A percentile compares a stretch with the other conserved stretches of the same genome.
phyloP scores from a whole-genome alignment of 768 basidiomycete species.

The Mycena amicta region DNA sequence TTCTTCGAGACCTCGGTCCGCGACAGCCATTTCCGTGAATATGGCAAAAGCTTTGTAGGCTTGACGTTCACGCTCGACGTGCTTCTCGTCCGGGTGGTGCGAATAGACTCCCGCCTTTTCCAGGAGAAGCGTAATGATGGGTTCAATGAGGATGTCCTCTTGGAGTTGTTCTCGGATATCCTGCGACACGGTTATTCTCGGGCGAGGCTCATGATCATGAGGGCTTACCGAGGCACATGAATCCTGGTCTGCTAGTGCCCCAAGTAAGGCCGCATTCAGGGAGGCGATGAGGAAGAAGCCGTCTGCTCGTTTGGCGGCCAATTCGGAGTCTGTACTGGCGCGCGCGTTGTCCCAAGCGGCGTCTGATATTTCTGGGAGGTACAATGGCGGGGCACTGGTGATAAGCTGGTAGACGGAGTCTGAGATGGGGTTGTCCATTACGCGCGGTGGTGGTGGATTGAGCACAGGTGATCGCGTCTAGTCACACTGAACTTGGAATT shows the following conservation, averaged over 20 bases:
- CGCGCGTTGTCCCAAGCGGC: not conserved
- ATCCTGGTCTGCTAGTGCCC: too few relatives aligned
- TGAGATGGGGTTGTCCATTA: not conserved
- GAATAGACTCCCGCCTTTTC: slow-evolving; percentile 8
- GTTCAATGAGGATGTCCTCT: slow-evolving; percentile 11
- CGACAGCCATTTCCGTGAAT: slow-evolving; percentile 13
- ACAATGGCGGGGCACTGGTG: not conserved
- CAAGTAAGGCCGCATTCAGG: slow-evolving; percentile 3
- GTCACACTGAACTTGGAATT: too few relatives aligned
- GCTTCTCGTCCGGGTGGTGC: not conserved
- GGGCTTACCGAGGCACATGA: too few relatives aligned
- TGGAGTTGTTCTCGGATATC: slow-evolving; percentile 4
- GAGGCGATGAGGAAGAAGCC: slow-evolving; percentile 4
- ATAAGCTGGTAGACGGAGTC: not conserved
- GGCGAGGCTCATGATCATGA: too few relatives aligned
- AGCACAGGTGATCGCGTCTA: too few relatives aligned
- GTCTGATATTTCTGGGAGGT: not conserved
- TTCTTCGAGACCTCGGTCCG: slow-evolving; percentile 8
- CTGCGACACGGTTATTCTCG: not conserved
- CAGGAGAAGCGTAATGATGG: slow-evolving; percentile 4
- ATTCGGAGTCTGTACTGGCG: slow-evolving; percentile 8
- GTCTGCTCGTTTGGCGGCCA: slow-evolving; percentile 4
- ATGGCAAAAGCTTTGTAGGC: slow-evolving; percentile 5
- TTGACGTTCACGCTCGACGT: not conserved
- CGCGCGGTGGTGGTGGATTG: too few relatives aligned